These are phyloP conservation scores for Nicotiana knightiana DNA, from an alignment of 257 asterid species.

Conservation along the genomic window DNA sequence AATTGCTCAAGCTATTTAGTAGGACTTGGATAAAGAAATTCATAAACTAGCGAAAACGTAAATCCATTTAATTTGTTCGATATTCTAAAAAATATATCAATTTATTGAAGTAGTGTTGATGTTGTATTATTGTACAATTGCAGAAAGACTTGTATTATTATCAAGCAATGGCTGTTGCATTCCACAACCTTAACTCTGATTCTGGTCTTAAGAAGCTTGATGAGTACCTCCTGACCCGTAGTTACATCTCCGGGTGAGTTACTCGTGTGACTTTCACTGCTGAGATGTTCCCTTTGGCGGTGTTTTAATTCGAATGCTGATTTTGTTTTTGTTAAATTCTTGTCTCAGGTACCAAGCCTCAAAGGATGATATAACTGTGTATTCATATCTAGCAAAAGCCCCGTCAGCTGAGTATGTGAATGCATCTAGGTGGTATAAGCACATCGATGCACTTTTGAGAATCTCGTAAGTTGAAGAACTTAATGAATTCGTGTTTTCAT, in stretches of 20 bases:
- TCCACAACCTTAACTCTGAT: slow-evolving; percentile 40
- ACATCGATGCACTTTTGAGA: slow-evolving; percentile 53
- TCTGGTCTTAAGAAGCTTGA: slow-evolving; percentile 88
- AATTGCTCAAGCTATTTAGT: neutral
- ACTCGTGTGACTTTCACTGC: neutral
- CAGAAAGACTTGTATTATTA: neutral
- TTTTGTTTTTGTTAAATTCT: neutral
- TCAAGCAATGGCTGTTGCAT: slow-evolving; percentile 65
- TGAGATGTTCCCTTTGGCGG: neutral
- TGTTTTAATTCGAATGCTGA: neutral
- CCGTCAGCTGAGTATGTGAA: slow-evolving; percentile 59
- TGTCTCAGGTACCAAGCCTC: slow-evolving; percentile 72
- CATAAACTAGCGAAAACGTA: neutral
- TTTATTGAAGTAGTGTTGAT: neutral
- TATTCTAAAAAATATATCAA: neutral
- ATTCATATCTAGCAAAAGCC: slow-evolving; percentile 43
- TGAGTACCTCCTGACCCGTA: slow-evolving; percentile 73
- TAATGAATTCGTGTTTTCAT: neutral
- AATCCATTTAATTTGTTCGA: too few relatives aligned
- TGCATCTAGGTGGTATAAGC: slow-evolving; percentile 55
- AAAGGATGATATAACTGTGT: slow-evolving; percentile 70
- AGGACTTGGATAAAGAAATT: too few relatives aligned
- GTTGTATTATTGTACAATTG: neutral
- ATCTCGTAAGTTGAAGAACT: slow-evolving; percentile 33
- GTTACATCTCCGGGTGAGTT: slow-evolving; percentile 83